A percentile compares a stretch with the other conserved stretches of the same genome.
These are phyloP conservation scores for Paxillus rubicundulus DNA, from an alignment of 768 basidiomycete genomes.

Conservation along the genomic window DNA sequence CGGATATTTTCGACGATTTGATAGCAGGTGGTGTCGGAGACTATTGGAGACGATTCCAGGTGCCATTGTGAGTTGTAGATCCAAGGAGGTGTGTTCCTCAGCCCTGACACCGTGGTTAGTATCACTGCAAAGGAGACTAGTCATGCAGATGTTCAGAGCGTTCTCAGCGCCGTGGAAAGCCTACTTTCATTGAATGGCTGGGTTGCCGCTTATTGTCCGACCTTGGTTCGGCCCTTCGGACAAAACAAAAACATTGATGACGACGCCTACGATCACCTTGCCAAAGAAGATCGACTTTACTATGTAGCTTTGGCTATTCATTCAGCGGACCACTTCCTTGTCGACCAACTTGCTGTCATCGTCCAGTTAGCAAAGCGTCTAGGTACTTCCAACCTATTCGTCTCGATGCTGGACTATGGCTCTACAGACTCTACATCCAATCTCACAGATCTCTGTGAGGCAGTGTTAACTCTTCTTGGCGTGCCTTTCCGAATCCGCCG, in stretches of 20 bases:
- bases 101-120: conserved; percentile 36
- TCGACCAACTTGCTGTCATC: conserved; percentile 97
- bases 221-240: conserved; percentile 90
- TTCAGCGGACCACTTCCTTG: conserved; percentile 97
- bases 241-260: conserved; percentile 73
- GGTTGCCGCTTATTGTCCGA: conserved; percentile 95
- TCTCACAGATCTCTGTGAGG: conserved; percentile 90
- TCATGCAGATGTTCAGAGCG: conserved; percentile 87
- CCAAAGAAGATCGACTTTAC: conserved; percentile 80
- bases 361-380: conserved; percentile 92
- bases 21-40: conserved; percentile 77
- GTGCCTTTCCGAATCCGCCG: conserved; percentile 90
- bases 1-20: conserved; percentile 75
- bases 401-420: conserved; percentile 97
- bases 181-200: conserved; percentile 95
- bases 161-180: conserved; percentile 87
- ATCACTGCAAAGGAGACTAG: conserved; percentile 81
- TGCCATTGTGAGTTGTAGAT: conserved; percentile 72
- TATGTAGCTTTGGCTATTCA: conserved; percentile 95
- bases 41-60: conserved; percentile 91
- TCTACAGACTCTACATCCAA: conserved; percentile 95
- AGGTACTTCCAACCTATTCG: conserved; percentile 87
- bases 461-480: conserved; percentile 88
- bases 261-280: conserved; percentile 86
- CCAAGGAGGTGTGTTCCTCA: not conserved